Evolutionary conservation across 805 yeast genomes (phyloP), one percentile per base, ranked within the genome.

Genomic region (Ogataea minuta): DNA sequence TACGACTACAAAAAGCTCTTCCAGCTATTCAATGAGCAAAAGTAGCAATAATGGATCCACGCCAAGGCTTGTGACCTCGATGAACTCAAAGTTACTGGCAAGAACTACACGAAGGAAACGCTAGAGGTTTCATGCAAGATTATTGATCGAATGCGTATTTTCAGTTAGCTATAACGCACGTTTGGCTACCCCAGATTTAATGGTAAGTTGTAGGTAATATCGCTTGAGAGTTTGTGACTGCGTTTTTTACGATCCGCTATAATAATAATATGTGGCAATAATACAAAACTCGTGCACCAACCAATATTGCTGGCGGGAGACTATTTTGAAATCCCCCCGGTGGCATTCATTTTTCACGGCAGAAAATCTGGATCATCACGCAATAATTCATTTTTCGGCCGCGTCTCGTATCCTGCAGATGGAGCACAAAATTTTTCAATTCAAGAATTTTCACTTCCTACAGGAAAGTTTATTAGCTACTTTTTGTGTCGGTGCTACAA

Each of bases 11-110:
- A 25, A 24, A 11, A 11, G 17, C 20, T 31, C 34, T 20, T 12
- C 13, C 30, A 14, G n/a, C 37, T 21, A 34, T 23, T 25, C 17
- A 34, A 15, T 15, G 38, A 21, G 15, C 34, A 27, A 25, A 23
- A 17, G 20, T 28, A 30, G 28, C 36, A 13, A 23, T 20, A 27
- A 31, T 19, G 42, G 39, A 3, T 26, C 38, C 8, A 24, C 46
- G 3, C 54, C 57, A 33, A 62, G 54, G 21, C 34, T 57, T 14
- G 68, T 79, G 14, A 77, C 84, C 3, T 64, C 78, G 11, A 66
- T 73, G 73, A 79, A 77, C 54, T 80, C 86, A 5, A 76, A 76
- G 50, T 65, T 81, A 32, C 59, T 81, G 42, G 80, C 84, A 4
- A 62, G 86, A 52, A 73, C 79, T 36, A 65, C 68, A 15, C 60